phyloP scores from a whole-genome alignment of 2,329 filamentous ascomycete genomes.

The Scortechinia acanthostroma region DNA sequence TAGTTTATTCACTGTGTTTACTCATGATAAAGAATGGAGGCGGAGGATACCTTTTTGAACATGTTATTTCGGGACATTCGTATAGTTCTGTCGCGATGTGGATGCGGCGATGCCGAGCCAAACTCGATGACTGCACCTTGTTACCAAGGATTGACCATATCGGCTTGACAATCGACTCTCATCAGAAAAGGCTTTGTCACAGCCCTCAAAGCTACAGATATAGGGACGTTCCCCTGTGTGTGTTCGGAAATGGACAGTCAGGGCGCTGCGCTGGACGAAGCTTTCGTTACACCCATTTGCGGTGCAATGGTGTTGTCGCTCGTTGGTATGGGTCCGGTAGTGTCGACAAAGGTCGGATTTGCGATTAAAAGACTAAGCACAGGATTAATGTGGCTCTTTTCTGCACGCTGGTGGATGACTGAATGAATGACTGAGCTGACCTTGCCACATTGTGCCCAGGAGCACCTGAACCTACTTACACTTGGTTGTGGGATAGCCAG shows the following conservation, averaged over 20 bases:
- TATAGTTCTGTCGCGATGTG: conserved; percentile 64
- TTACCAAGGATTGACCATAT: background rate
- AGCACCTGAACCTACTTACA: too few species aligned
- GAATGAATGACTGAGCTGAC: too few species aligned
- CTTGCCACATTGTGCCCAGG: too few species aligned
- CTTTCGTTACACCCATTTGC: conserved; percentile 58
- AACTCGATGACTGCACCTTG: conserved; percentile 61
- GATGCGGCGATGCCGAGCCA: conserved; percentile 58
- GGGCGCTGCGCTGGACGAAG: conserved; percentile 65
- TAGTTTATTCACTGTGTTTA: too few species aligned
- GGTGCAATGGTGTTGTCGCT: conserved; percentile 57
- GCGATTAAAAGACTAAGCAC: conserved; percentile 70
- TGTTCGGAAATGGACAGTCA: conserved; percentile 65
- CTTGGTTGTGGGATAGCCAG: too few species aligned
- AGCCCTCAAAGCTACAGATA: conserved; percentile 57
- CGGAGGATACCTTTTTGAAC: conserved; percentile 60
- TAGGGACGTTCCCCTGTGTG: conserved; percentile 70
- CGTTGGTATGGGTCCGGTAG: conserved; percentile 67
- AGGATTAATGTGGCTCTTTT: too few species aligned
- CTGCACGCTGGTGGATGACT: too few species aligned
- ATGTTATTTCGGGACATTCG: conserved; percentile 52
- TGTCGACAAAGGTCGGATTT: conserved; percentile 67
- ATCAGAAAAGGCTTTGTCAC: conserved; percentile 65
- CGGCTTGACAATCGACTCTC: conserved; percentile 30
- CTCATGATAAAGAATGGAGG: too few species aligned